Percentiles rank a stretch among this genome's conserved stretches.
These are phyloP conservation scores for Spiromastix sp. DNA, from an alignment of 2,329 filamentous ascomycete species.

Conservation along the genomic window DNA sequence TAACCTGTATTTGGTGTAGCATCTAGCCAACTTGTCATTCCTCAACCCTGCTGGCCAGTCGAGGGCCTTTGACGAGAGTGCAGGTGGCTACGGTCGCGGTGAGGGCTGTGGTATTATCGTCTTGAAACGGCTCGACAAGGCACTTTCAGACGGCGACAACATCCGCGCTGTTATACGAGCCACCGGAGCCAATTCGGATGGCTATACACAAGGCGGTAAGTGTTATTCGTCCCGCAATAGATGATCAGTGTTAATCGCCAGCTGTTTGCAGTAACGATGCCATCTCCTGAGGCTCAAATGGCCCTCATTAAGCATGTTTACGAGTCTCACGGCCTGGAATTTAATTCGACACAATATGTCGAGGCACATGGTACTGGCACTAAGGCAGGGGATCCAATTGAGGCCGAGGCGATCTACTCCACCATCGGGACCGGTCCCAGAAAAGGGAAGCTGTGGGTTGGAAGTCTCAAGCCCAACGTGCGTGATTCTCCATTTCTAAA, in stretches of 20 bases:
- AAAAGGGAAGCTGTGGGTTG: conserved; percentile 1
- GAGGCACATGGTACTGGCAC: conserved; percentile 2
- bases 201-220: conserved; percentile 24
- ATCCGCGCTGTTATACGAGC: conserved; percentile 59
- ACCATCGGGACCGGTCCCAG: not conserved
- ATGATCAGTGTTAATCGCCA: not conserved
- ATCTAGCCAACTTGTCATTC: conserved; percentile 61
- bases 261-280: conserved; percentile 2
- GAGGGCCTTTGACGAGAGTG: conserved; percentile 44
- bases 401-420: conserved; percentile 1
- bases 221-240: too few relatives aligned
- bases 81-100: conserved; percentile 53
- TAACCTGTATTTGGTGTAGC: conserved; percentile 2
- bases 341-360: conserved; percentile 1
- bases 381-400: conserved; percentile 6
- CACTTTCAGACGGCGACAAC: conserved; percentile 56
- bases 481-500: too few relatives aligned
- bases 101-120: conserved; percentile 55
- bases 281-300: not conserved
- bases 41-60: conserved; percentile 43
- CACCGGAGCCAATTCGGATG: conserved; percentile 63
- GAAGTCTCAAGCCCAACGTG: conserved; percentile 1
- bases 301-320: conserved; percentile 2
- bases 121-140: conserved; percentile 65
- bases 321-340: conserved; percentile 1